A percentile compares a stretch with the other conserved stretches of the same genome.
These are phyloP conservation scores for Nepenthes gracilis DNA, from an alignment of 148 eudicot genomes.

Conservation along the genomic window DNA sequence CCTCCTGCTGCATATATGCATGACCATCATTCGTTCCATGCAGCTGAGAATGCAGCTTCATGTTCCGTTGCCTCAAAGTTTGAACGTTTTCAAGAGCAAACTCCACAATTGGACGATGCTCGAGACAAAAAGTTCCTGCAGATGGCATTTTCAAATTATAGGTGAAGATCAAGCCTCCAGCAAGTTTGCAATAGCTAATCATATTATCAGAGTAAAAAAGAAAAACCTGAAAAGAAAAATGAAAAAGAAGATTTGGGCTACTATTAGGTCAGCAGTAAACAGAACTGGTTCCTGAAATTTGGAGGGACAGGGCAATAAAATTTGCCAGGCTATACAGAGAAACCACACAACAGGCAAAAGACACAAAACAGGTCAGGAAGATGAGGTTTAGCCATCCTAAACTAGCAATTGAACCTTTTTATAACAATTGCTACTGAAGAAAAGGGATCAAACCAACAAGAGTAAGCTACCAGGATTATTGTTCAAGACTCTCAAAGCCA, in stretches of 20 bases:
- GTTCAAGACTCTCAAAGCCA: constrained; percentile 87
- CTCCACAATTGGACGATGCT: constrained; percentile 94
- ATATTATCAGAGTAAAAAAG: neutral
- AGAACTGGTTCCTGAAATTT: no score
- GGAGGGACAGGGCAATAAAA: no score
- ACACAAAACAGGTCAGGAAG: no score
- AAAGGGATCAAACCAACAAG: neutral
- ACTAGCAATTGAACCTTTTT: neutral
- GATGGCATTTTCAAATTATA: neutral
- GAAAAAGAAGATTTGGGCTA: no score
- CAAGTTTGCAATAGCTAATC: neutral
- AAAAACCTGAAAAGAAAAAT: no score
- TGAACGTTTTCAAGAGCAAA: constrained; percentile 88
- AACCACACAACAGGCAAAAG: no score
- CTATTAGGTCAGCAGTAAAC: no score
- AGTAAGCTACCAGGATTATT: constrained; percentile 78
- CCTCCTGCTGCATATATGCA: constrained; percentile 17
- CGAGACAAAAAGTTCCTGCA: constrained; percentile 67
- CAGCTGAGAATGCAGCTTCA: constrained; percentile 26
- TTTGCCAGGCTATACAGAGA: no score
- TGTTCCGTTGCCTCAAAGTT: constrained; percentile 37
- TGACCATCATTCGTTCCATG: constrained; percentile 9
- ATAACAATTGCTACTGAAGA: neutral
- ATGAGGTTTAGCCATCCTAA: neutral
- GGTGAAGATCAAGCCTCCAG: neutral